These are phyloP conservation scores for Colletotrichum euphorbiae DNA, from an alignment of 2,329 filamentous ascomycete species.

Conservation along the genomic window DNA sequence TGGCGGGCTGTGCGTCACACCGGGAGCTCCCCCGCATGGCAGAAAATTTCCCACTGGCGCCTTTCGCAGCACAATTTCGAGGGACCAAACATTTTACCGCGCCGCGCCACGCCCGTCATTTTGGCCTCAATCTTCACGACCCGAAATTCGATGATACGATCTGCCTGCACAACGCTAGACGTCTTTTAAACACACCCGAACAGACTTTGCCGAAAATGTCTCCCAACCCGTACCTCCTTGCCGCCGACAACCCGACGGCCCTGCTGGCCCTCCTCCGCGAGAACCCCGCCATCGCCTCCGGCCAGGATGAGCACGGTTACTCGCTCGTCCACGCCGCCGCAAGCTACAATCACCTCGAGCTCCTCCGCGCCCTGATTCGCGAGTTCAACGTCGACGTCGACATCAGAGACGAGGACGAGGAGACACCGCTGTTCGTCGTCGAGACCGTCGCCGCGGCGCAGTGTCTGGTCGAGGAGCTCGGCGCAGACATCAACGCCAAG, in stretches of 20 bases:
- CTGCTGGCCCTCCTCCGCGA: slow-evolving; percentile 80
- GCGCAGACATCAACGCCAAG: slow-evolving; percentile 71
- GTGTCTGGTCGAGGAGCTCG: slow-evolving; percentile 84
- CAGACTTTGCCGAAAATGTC: slow-evolving; percentile 51
- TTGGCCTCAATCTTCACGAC: slow-evolving; percentile 31
- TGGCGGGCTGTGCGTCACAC: slow-evolving; percentile 37
- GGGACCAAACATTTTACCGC: background rate
- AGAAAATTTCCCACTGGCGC: slow-evolving; percentile 37
- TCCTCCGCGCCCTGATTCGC: slow-evolving; percentile 79
- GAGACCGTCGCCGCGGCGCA: slow-evolving; percentile 84
- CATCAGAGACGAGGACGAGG: slow-evolving; percentile 87
- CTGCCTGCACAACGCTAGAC: background rate
- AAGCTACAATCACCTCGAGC: slow-evolving; percentile 88
- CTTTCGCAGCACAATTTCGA: background rate
- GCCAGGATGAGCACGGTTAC: slow-evolving; percentile 92
- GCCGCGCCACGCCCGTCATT: slow-evolving; percentile 23
- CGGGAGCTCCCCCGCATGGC: slow-evolving; percentile 35
- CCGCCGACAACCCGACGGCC: slow-evolving; percentile 81
- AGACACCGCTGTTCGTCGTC: slow-evolving; percentile 94
- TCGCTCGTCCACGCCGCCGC: slow-evolving; percentile 92
- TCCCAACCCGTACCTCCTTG: slow-evolving; percentile 77
- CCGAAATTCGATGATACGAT: background rate
- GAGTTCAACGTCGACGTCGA: slow-evolving; percentile 85
- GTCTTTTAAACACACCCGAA: too few relatives aligned
- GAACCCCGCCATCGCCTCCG: slow-evolving; percentile 79